These are phyloP conservation scores for Aspergillus ustus DNA, from an alignment of 2,329 filamentous ascomycete species.

Conservation along the genomic window DNA sequence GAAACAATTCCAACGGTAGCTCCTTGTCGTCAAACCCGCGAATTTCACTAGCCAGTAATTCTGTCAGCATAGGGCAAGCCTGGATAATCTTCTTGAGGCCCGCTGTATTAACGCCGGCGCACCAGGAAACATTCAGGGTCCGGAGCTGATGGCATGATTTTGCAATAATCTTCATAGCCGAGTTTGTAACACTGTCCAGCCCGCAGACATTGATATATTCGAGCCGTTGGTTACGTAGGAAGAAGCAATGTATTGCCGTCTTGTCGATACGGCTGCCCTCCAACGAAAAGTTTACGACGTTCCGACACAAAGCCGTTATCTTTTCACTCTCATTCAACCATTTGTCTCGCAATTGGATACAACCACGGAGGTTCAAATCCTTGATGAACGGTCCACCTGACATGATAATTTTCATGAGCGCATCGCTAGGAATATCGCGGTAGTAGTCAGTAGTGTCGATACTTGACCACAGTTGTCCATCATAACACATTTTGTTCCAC, in stretches of 20 bases:
- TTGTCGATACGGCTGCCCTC: slow-evolving; percentile 89
- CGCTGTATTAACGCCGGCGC: slow-evolving; percentile 77
- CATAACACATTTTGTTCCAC: slow-evolving; percentile 85
- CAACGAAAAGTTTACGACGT: slow-evolving; percentile 83
- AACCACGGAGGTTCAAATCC: slow-evolving; percentile 87
- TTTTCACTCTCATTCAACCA: slow-evolving; percentile 70
- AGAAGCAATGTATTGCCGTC: slow-evolving; percentile 74
- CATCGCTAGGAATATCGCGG: slow-evolving; percentile 79
- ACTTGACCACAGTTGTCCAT: slow-evolving; percentile 89
- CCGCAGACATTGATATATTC: slow-evolving; percentile 87
- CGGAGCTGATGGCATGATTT: slow-evolving; percentile 81
- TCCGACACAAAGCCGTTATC: slow-evolving; percentile 81
- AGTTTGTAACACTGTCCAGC: slow-evolving; percentile 74
- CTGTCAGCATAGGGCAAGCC: slow-evolving; percentile 72
- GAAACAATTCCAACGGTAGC: slow-evolving; percentile 75
- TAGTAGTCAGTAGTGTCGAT: slow-evolving; percentile 89
- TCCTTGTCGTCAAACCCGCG: slow-evolving; percentile 75
- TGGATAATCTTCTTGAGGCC: slow-evolving; percentile 75
- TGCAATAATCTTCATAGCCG: slow-evolving; percentile 83
- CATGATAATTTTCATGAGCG: slow-evolving; percentile 81
- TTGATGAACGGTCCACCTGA: slow-evolving; percentile 87
- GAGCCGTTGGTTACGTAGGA: slow-evolving; percentile 77
- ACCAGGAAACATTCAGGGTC: slow-evolving; percentile 90
- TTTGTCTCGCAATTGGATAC: slow-evolving; percentile 83
- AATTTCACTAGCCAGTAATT: slow-evolving; percentile 82